These are phyloP conservation scores for Trametes pubescens DNA, from an alignment of 1,284 basidiomycete genomes.

Conservation along the genomic window DNA sequence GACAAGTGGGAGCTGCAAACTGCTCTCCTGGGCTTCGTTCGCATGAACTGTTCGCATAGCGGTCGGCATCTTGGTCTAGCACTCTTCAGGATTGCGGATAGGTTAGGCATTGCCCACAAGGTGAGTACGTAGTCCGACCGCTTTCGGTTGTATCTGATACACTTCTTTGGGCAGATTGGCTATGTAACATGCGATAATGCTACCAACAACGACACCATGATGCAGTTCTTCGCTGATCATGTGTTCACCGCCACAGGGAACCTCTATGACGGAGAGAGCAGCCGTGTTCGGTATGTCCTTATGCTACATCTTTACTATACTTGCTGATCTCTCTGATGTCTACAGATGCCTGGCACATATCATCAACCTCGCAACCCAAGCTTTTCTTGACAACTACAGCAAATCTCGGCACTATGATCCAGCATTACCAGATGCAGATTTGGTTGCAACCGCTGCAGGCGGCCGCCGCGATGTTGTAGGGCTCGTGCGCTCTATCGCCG, in stretches of 20 bases:
- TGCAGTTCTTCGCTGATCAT: neutral
- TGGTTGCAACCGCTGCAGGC: neutral
- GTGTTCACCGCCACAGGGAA: neutral
- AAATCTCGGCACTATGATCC: constrained; percentile 20
- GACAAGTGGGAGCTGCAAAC: neutral
- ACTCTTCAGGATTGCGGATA: neutral
- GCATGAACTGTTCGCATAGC: neutral
- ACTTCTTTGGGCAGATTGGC: neutral
- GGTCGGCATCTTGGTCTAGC: neutral
- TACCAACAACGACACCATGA: neutral
- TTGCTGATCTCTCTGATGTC: neutral
- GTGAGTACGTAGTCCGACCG: no score
- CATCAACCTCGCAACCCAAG: constrained; percentile 25
- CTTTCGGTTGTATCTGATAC: no score
- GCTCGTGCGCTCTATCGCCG: neutral
- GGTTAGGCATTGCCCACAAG: neutral
- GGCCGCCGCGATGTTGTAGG: neutral
- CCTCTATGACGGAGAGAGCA: neutral
- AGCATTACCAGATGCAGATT: constrained; percentile 6
- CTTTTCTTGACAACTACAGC: constrained; percentile 10
- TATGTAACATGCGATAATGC: neutral
- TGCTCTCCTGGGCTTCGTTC: neutral
- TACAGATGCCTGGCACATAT: constrained; percentile 27
- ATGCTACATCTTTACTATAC: neutral
- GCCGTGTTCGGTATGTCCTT: neutral